These are phyloP conservation scores for Metarhizium sp. DNA, from an alignment of 2,329 filamentous ascomycete species.

Conservation along the genomic window DNA sequence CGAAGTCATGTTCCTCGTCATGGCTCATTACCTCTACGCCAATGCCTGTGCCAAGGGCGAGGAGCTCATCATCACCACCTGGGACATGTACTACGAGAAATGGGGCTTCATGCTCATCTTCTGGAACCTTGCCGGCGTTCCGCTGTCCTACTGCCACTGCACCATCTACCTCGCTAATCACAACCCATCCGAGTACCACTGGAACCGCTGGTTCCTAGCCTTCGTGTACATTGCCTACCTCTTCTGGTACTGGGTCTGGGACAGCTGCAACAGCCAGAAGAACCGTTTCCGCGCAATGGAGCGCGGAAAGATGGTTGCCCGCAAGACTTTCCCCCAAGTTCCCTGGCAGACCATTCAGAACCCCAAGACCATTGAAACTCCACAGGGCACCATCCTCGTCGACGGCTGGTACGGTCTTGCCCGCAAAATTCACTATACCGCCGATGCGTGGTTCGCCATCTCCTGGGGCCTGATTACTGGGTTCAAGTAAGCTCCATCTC, in stretches of 20 bases:
- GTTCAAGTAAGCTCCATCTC: constrained; percentile 25
- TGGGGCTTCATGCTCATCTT: constrained; percentile 97
- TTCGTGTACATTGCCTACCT: constrained; percentile 63
- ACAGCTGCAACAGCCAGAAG: constrained; percentile 87
- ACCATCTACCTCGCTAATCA: constrained; percentile 84
- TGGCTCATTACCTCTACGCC: constrained; percentile 88
- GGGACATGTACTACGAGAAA: constrained; percentile 96
- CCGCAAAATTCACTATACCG: constrained; percentile 50
- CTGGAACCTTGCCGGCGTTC: constrained; percentile 91
- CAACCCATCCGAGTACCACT: constrained; percentile 64
- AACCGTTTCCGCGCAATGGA: constrained; percentile 81
- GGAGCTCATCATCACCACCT: constrained; percentile 81
- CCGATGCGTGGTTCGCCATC: constrained; percentile 39
- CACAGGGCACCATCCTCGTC: constrained; percentile 64
- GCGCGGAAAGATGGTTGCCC: constrained; percentile 58
- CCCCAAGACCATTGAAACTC: constrained; percentile 66
- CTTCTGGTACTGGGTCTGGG: constrained; percentile 85
- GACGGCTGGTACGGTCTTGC: constrained; percentile 79
- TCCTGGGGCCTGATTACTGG: constrained; percentile 43
- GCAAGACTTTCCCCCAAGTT: constrained; percentile 82
- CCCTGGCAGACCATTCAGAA: constrained; percentile 79
- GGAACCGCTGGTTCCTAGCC: constrained; percentile 59
- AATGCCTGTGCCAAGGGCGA: constrained; percentile 90
- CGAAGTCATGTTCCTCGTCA: constrained; percentile 75
- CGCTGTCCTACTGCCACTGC: constrained; percentile 88